phyloP scores from a whole-genome alignment of 2,329 filamentous ascomycete genomes.

The Blastomyces gilchristii region DNA sequence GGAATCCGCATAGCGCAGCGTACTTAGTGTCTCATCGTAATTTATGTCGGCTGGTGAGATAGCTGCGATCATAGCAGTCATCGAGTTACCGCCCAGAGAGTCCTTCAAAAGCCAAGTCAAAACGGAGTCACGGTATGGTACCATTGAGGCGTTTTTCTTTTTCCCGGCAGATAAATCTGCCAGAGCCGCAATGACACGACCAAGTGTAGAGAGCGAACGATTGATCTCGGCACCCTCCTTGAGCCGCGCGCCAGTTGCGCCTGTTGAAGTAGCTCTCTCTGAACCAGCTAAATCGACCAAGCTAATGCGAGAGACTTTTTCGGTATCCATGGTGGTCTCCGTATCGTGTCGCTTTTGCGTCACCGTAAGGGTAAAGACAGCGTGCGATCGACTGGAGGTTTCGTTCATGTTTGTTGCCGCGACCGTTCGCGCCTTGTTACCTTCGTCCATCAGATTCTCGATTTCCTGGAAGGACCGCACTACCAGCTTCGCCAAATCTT shows the following conservation, averaged over 20 bases:
- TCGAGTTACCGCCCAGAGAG: slow-evolving; percentile 92
- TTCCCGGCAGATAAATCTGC: slow-evolving; percentile 82
- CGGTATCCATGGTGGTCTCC: slow-evolving; percentile 92
- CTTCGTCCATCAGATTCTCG: slow-evolving; percentile 96
- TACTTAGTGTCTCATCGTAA: slow-evolving; percentile 94
- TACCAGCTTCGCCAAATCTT: slow-evolving; percentile 90
- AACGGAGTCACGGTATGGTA: slow-evolving; percentile 94
- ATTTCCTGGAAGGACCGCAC: slow-evolving; percentile 92
- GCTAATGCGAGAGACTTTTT: slow-evolving; percentile 97
- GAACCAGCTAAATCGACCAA: slow-evolving; percentile 96
- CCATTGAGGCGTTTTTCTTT: slow-evolving; percentile 63
- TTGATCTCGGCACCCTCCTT: slow-evolving; percentile 99
- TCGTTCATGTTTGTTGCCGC: slow-evolving; percentile 99
- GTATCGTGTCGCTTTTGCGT: slow-evolving; percentile 86
- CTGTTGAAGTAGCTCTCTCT: slow-evolving; percentile 92
- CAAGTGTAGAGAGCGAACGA: slow-evolving; percentile 85
- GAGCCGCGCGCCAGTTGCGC: slow-evolving; percentile 83
- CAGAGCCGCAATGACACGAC: slow-evolving; percentile 91
- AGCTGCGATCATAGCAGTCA: slow-evolving; percentile 99
- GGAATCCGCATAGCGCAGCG: slow-evolving; percentile 89
- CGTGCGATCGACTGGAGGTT: slow-evolving; percentile 94
- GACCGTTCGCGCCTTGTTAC: slow-evolving; percentile 95
- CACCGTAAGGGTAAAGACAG: slow-evolving; percentile 91
- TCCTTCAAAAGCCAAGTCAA: slow-evolving; percentile 96
- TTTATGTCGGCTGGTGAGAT: slow-evolving; percentile 98